phyloP scores from a whole-genome alignment of 1,139 yeast genomes.

The Nakaseomyces nivariensis region DNA sequence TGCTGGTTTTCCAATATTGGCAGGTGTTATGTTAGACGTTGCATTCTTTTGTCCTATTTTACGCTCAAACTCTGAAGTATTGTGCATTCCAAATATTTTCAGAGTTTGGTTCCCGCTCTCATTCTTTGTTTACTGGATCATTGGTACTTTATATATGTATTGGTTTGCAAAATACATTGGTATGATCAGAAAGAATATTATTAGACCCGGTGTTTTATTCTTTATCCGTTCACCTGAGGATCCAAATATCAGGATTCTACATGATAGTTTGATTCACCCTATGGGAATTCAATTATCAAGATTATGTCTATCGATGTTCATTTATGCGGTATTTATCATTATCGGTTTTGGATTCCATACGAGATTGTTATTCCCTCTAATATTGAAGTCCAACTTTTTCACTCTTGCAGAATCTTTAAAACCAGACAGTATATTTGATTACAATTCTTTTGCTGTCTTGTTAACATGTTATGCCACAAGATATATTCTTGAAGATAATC shows the following conservation, averaged over 20 bases:
- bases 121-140: slow-evolving; percentile 47
- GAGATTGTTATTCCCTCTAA: slow-evolving; percentile 33
- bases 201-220: slow-evolving; percentile 82
- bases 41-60: slow-evolving; percentile 47
- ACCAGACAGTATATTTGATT: slow-evolving; percentile 5
- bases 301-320: slow-evolving; percentile 63
- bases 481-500: slow-evolving; percentile 19
- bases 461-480: slow-evolving; percentile 12
- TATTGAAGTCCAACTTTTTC: slow-evolving; percentile 21
- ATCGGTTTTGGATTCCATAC: slow-evolving; percentile 58
- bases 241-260: slow-evolving; percentile 79
- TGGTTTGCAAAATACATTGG: slow-evolving; percentile 79
- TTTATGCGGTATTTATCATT: slow-evolving; percentile 64
- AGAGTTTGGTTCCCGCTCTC: slow-evolving; percentile 19
- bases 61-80: slow-evolving; percentile 27
- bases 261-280: slow-evolving; percentile 77
- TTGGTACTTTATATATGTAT: slow-evolving; percentile 83
- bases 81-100: slow-evolving; percentile 16
- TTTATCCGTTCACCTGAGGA: slow-evolving; percentile 93
- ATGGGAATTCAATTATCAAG: slow-evolving; percentile 62
- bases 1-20: slow-evolving; percentile 72
- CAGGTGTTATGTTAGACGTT: slow-evolving; percentile 71
- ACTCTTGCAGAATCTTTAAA: slow-evolving; percentile 15
- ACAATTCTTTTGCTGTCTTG: slow-evolving; percentile 6
- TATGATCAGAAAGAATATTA: slow-evolving; percentile 60